phyloP scores from a whole-genome alignment of 1,139 yeast genomes.

The Kodamaea arcana region DNA sequence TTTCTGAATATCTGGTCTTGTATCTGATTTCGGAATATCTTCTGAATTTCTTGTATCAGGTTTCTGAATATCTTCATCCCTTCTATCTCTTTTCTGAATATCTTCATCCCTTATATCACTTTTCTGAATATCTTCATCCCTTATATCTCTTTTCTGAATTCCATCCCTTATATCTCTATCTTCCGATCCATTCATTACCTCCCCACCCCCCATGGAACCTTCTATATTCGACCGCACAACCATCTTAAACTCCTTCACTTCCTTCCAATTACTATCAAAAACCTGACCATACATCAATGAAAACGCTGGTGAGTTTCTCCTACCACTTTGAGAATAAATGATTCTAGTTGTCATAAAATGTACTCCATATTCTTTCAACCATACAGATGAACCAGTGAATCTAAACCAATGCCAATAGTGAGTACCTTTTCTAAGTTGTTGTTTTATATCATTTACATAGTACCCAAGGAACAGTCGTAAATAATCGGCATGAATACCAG shows the following conservation, averaged over 20 bases:
- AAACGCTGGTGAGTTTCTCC: constrained; percentile 28
- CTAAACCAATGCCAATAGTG: constrained; percentile 33
- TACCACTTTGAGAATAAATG: constrained; percentile 27
- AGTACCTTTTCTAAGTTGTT: constrained; percentile 22
- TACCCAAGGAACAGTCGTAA: neutral
- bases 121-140: neutral
- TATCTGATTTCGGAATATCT: neutral
- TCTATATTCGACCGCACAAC: constrained; percentile 26
- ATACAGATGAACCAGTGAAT: constrained; percentile 38
- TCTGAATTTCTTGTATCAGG: neutral
- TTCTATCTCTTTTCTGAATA: neutral
- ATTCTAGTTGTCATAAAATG: constrained; percentile 35
- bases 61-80: neutral
- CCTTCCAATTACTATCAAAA: constrained; percentile 46
- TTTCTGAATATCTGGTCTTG: no score
- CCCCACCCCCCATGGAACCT: no score
- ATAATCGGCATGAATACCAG: neutral
- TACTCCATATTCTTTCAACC: constrained; percentile 38
- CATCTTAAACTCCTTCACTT: constrained; percentile 29
- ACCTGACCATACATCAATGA: constrained; percentile 43
- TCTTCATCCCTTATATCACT: neutral
- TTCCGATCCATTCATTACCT: no score
- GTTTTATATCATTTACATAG: constrained; percentile 11
- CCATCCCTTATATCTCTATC: neutral
- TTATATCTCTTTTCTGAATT: neutral